Evolutionary conservation across 441 rosid species (phyloP), one percentile per base, ranked within the genome.

Genomic region (Macaranga tanarius): DNA sequence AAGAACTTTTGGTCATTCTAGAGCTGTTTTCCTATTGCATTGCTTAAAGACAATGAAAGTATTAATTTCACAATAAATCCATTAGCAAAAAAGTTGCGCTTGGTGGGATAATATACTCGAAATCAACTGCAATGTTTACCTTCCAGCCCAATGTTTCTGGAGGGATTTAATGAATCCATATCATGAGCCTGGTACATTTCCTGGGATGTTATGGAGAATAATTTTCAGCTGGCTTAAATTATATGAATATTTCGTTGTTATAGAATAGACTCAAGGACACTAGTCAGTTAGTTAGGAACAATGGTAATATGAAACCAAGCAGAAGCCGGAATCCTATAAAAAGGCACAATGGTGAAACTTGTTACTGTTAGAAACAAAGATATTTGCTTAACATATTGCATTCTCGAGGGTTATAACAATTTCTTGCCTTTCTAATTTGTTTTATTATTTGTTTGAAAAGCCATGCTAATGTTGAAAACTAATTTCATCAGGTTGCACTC

Each of bases 401-500:
- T 71, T 50, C 60, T 34, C 10, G 3, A 60, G 60, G 44, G 44
- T 10, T 54, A 60, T 13, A 28, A 16, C 25, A 23, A 11, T 44
- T 59, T 38, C 20, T 56, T 20, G 38, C n/a, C 20, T 62, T 72
- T 31, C 22, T 50, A 38, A 62, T 61, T 10, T 51, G 23, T 42
- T 59, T 60, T 26, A 10, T 20, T 38, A 45, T 34, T 67, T 7
- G 10, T 62, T 31, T 66, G 31, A 15, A 6, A 25, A 25, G 8
- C n/a, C 12, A 25, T 65, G 73, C 73, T 74, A 51, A 81, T 66
- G 3, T 65, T 73, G 59, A n/a, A 65, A 56, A 31, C 71, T 31
- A 54, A 59, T 76, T 73, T 71, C 65, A 70, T 76, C 77, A 95
- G 99, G 99, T 57, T 92, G 97, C 80, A 92, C 98, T 48, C 99